These are phyloP conservation scores for Rheum nobile DNA, from an alignment of 148 eudicot genomes.

Conservation along the genomic window DNA sequence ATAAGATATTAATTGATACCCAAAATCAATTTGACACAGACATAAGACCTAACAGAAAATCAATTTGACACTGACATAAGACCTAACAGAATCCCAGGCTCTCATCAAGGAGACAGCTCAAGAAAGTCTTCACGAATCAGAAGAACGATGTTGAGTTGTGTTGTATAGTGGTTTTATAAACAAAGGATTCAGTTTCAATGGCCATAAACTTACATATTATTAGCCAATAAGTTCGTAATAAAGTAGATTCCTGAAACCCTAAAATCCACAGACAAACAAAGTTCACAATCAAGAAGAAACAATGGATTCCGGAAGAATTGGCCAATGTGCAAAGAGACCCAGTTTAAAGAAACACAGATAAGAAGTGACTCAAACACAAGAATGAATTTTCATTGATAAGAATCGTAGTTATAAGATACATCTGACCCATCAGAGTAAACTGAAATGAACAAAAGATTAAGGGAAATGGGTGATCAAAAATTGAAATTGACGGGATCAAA, in stretches of 20 bases:
- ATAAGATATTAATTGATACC: neutral
- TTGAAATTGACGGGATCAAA: neutral
- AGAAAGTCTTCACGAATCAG: neutral
- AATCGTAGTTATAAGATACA: neutral
- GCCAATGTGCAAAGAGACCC: neutral
- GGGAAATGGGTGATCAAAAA: neutral
- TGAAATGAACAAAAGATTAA: neutral
- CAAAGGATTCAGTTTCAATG: neutral
- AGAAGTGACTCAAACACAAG: neutral
- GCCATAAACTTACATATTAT: neutral
- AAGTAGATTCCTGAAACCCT: slow-evolving; percentile 2
- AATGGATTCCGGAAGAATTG: neutral
- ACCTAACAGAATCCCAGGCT: neutral
- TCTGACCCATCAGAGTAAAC: neutral
- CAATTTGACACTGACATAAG: neutral
- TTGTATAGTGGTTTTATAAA: no score
- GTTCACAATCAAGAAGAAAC: neutral
- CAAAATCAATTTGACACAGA: neutral
- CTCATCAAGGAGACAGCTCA: neutral
- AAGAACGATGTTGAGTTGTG: neutral
- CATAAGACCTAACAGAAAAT: neutral
- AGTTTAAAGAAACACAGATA: neutral
- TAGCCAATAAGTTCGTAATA: neutral
- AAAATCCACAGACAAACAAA: neutral
- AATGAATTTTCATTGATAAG: neutral